phyloP scores from a whole-genome alignment of 495 filamentous ascomycete genomes.

The Platismatia glauca region DNA sequence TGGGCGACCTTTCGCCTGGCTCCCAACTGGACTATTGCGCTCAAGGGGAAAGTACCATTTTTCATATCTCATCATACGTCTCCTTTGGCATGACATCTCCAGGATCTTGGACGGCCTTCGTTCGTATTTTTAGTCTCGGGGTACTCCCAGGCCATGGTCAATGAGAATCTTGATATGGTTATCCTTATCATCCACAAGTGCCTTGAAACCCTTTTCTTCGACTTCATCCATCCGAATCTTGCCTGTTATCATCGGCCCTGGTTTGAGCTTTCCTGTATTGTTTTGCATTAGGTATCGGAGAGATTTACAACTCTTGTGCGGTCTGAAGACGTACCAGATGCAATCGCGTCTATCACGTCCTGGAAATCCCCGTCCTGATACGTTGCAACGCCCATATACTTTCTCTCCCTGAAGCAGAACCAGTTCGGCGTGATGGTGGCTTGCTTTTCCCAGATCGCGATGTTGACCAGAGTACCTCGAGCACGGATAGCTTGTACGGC shows the following conservation, averaged over 20 bases:
- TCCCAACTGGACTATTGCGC: no score
- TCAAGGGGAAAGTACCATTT: no score
- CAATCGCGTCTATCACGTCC: conserved; percentile 46
- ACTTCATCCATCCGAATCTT: conserved; percentile 45
- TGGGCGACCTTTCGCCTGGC: no score
- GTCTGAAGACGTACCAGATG: conserved; percentile 30
- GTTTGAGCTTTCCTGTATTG: conserved; percentile 39
- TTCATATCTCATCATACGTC: no score
- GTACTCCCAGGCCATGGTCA: conserved; percentile 20
- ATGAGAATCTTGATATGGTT: conserved; percentile 48
- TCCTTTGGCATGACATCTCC: not conserved
- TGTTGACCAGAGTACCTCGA: conserved; percentile 51
- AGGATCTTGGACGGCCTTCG: not conserved
- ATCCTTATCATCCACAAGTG: conserved; percentile 48
- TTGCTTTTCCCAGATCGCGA: conserved; percentile 52
- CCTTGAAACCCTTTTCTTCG: conserved; percentile 48
- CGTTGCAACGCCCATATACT: conserved; percentile 42
- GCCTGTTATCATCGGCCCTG: conserved; percentile 50
- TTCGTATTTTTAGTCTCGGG: not conserved
- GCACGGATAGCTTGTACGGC: conserved; percentile 41
- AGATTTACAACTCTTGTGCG: not conserved
- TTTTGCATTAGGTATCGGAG: not conserved
- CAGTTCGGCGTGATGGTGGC: conserved; percentile 41
- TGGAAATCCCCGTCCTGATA: conserved; percentile 48
- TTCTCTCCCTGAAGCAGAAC: conserved; percentile 37